These are phyloP conservation scores for Neurospora discreta DNA, from an alignment of 495 filamentous ascomycete genomes.

Conservation along the genomic window DNA sequence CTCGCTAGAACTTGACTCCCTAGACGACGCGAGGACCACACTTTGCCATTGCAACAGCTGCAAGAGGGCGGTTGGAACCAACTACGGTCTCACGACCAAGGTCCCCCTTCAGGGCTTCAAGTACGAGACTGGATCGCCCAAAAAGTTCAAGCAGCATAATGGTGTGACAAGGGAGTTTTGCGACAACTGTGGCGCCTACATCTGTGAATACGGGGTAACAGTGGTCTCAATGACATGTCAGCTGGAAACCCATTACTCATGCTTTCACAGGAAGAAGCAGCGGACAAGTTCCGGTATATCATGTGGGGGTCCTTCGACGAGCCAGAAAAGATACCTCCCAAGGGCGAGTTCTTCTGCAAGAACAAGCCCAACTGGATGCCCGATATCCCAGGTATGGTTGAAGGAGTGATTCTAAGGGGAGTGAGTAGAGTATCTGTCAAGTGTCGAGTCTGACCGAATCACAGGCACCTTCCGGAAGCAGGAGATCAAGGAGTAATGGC, in stretches of 20 bases:
- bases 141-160: slow-evolving; percentile 17
- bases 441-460: slow-evolving; percentile 1
- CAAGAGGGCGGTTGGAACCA: slow-evolving; percentile 51
- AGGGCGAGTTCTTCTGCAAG: slow-evolving; percentile 60
- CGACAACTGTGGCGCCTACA: slow-evolving; percentile 46
- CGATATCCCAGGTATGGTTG: slow-evolving; percentile 41
- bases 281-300: slow-evolving; percentile 50
- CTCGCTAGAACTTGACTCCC: slow-evolving; percentile 7
- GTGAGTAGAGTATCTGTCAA: neutral
- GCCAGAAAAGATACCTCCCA: slow-evolving; percentile 47
- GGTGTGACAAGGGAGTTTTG: slow-evolving; percentile 48
- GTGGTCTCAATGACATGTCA: neutral
- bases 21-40: slow-evolving; percentile 43
- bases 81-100: slow-evolving; percentile 55
- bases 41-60: slow-evolving; percentile 58
- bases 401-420: neutral
- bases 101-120: slow-evolving; percentile 19
- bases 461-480: slow-evolving; percentile 50
- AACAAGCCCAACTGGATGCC: slow-evolving; percentile 51
- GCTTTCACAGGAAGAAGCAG: slow-evolving; percentile 35
- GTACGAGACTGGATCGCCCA: slow-evolving; percentile 12
- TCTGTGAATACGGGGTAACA: slow-evolving; percentile 53
- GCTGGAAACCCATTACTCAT: neutral
- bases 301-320: slow-evolving; percentile 56
- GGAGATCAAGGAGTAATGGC: slow-evolving; percentile 40